Base-by-base conservation (phyloP, 352 stramenopile species). In the Thalassiosira exigua region DNA sequence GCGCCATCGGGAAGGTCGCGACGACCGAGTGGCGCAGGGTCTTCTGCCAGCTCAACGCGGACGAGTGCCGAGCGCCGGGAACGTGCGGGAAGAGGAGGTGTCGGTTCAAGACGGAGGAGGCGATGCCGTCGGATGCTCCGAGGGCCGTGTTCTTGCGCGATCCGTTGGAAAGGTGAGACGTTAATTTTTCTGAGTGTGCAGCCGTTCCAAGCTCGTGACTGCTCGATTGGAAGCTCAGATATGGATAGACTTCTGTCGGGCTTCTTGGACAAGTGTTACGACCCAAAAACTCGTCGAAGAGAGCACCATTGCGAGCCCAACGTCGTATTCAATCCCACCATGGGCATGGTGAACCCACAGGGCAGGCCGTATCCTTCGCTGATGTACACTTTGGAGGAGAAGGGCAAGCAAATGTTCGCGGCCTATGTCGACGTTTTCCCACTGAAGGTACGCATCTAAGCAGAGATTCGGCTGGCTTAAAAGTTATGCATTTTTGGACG, bases 121-220 rank as follows among this genome's bases (percentile, higher is more conserved):
- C 51, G 19, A 58, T 81, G 62, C 72, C 72, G 9, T 19, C 24
- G 4, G 32, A 58, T 32, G 54, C 71, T 42, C 72, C 72, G 0
- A 60, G 64, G 44, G 68, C 48, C 12, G 84, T 87, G 0, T 86
- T 90, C 59, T 14, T 88, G 22, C 46, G 84, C n/a, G 84, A 90
- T 81, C 84, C 84, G 12, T 36, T 90, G 14, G 84, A 90, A 53
- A n/a, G n/a, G n/a, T n/a, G n/a, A n/a, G n/a, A n/a, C n/a, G n/a
- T n/a, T n/a, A n/a, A n/a, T n/a, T n/a, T n/a, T n/a, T n/a, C n/a
- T n/a, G n/a, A n/a, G n/a, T n/a, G n/a, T n/a, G n/a, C n/a, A n/a
- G n/a, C n/a, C n/a, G n/a, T n/a, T n/a, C n/a, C n/a, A n/a, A n/a
- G n/a, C n/a, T n/a, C n/a, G n/a, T n/a, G n/a, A n/a, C n/a, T n/a